A percentile compares a stretch with the other conserved stretches of the same genome.
phyloP scores from a whole-genome alignment of 805 yeast genomes.

The Teunomyces cretensis region DNA sequence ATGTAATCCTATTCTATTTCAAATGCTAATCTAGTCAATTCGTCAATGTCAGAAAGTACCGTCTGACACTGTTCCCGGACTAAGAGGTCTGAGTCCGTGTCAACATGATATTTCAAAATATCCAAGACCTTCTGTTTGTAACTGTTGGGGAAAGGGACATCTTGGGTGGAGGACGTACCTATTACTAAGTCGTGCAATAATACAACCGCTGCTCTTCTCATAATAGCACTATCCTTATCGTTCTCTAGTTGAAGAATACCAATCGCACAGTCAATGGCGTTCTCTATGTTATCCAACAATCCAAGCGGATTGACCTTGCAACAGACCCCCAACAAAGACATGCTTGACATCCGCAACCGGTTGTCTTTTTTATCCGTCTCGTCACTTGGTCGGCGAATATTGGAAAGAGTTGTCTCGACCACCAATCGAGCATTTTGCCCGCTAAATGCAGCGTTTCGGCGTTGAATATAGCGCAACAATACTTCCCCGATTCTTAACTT shows the following conservation, averaged over 20 bases:
- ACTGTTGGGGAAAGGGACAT: slow-evolving; percentile 49
- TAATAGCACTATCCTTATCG: slow-evolving; percentile 44
- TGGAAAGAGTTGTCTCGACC: slow-evolving; percentile 40
- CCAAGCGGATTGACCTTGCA: slow-evolving; percentile 61
- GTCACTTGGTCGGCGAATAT: slow-evolving; percentile 29
- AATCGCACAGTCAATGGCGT: slow-evolving; percentile 70
- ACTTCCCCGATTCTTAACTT: slow-evolving; percentile 84
- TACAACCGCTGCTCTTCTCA: slow-evolving; percentile 76
- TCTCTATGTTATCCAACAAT: slow-evolving; percentile 45
- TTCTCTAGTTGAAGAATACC: slow-evolving; percentile 69
- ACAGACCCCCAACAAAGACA: slow-evolving; percentile 78
- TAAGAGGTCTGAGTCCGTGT: slow-evolving; percentile 55
- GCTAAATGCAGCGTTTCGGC: slow-evolving; percentile 46
- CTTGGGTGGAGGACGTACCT: slow-evolving; percentile 46
- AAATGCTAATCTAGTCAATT: slow-evolving; percentile 18
- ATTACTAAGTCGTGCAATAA: slow-evolving; percentile 59
- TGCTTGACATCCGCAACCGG: slow-evolving; percentile 76
- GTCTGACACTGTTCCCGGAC: slow-evolving; percentile 56
- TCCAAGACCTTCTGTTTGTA: slow-evolving; percentile 45
- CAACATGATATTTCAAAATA: slow-evolving; percentile 42
- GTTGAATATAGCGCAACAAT: slow-evolving; percentile 55
- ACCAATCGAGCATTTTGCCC: slow-evolving; percentile 46
- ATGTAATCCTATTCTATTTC: slow-evolving; percentile 1
- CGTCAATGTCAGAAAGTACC: slow-evolving; percentile 33
- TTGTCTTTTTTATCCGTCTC: slow-evolving; percentile 45